Conservation (phyloP, 2,329 filamentous ascomycete genomes). For the Phyllosticta paracitricarpa region DNA sequence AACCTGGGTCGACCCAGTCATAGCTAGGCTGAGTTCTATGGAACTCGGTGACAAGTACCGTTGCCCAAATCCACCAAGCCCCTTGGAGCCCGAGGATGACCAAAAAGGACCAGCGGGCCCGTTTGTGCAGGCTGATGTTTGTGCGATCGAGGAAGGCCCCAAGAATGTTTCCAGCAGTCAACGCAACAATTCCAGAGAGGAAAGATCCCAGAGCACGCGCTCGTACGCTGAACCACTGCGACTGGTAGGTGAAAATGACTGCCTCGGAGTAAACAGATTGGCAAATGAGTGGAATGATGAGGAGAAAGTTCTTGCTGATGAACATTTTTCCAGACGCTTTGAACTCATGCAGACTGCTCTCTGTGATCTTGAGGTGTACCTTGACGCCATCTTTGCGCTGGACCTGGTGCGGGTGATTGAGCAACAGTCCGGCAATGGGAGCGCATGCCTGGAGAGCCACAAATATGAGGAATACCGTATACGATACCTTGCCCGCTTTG, state of each 20-base stretch:
- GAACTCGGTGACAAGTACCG: conserved; percentile 54
- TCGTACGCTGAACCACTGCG: conserved; percentile 59
- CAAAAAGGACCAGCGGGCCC: conserved; percentile 47
- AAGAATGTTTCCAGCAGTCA: conserved; percentile 55
- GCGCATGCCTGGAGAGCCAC: conserved; percentile 59
- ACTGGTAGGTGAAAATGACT: conserved; percentile 60
- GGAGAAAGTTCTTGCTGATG: conserved; percentile 50
- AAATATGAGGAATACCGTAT: conserved; percentile 59
- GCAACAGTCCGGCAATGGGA: conserved; percentile 52
- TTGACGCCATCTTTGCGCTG: conserved; percentile 55
- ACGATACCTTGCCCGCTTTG: conserved; percentile 55
- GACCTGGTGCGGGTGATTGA: conserved; percentile 52
- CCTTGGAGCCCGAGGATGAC: conserved; percentile 49
- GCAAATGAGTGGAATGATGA: conserved; percentile 58
- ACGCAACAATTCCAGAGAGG: conserved; percentile 56
- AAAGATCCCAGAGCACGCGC: conserved; percentile 62
- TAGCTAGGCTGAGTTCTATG: conserved; percentile 47
- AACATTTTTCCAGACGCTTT: conserved; percentile 50
- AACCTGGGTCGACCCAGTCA: conserved; percentile 56
- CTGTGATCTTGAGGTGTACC: conserved; percentile 49
- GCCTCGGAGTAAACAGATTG: conserved; percentile 63
- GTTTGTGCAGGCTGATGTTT: conserved; percentile 42
- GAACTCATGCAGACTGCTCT: conserved; percentile 50
- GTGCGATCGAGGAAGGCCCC: conserved; percentile 55
- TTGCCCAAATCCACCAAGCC: conserved; percentile 64